Evolutionary conservation across 73 alveolate genomes (phyloP).

Genomic region (Stentor coeruleus): DNA sequence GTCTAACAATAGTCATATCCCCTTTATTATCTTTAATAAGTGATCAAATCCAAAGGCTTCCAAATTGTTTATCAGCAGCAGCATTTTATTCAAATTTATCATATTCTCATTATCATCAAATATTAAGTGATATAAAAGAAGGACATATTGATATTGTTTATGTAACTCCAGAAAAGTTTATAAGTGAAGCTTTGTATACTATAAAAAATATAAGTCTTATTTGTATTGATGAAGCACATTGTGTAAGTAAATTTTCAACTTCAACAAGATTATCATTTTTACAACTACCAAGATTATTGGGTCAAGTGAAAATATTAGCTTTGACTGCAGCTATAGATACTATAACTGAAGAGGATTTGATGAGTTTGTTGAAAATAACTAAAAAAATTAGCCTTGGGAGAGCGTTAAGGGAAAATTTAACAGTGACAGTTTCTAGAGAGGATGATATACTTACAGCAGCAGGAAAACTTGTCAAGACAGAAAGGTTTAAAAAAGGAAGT

Average conservation of each 20-base stretch:
- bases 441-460: conserved; percentile 65
- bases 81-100: conserved; percentile 82
- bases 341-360: conserved; percentile 66
- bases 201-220: conserved; percentile 77
- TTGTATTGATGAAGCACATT: conserved; percentile 92
- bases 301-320: conserved; percentile 69
- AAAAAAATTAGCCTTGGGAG: conserved; percentile 17
- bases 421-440: conserved; percentile 59
- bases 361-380: conserved; percentile 33
- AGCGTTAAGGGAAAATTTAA: conserved; percentile 53
- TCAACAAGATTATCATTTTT: conserved; percentile 90
- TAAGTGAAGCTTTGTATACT: conserved; percentile 71
- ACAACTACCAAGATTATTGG: conserved; percentile 55
- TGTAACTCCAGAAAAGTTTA: conserved; percentile 78
- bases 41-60: conserved; percentile 80
- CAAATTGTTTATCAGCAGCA: conserved; percentile 81
- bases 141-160: conserved; percentile 67
- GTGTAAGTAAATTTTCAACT: conserved; percentile 85
- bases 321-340: conserved; percentile 86
- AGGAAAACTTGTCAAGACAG: conserved; percentile 47
- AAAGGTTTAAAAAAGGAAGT: conserved; percentile 28
- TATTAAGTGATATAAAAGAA: conserved; percentile 61
- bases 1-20: conserved; percentile 80
- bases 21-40: conserved; percentile 79
- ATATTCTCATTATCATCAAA: conserved; percentile 55